Percentiles rank a stretch among this genome's conserved stretches.
These are phyloP conservation scores for Claviceps sp. DNA, from an alignment of 2,329 filamentous ascomycete genomes.

Conservation along the genomic window DNA sequence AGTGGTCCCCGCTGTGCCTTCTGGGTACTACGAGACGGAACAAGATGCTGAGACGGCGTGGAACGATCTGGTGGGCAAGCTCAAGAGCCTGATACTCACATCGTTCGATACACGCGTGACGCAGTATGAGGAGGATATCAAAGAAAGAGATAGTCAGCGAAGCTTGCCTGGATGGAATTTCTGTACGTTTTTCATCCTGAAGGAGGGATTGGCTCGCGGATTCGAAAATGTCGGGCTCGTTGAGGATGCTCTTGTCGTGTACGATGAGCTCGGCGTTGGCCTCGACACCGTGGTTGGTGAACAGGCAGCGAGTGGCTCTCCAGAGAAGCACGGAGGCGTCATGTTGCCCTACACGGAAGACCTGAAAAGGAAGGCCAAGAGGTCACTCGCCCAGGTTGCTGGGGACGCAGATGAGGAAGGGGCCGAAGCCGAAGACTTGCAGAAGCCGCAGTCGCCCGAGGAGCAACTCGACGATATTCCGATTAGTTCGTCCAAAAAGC, in stretches of 20 bases:
- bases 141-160: slow-evolving; percentile 80
- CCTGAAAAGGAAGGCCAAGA: slow-evolving; percentile 46
- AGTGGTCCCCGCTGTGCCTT: slow-evolving; percentile 48
- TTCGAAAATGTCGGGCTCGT: slow-evolving; percentile 94
- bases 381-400: slow-evolving; percentile 29
- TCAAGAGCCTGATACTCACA: slow-evolving; percentile 74
- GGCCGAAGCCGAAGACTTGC: slow-evolving; percentile 36
- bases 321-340: slow-evolving; percentile 55
- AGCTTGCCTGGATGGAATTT: slow-evolving; percentile 95
- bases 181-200: slow-evolving; percentile 96
- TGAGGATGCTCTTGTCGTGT: slow-evolving; percentile 86
- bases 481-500: slow-evolving; percentile 54
- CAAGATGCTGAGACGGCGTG: slow-evolving; percentile 73
- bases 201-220: slow-evolving; percentile 83
- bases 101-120: slow-evolving; percentile 84
- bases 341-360: slow-evolving; percentile 64
- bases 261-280: slow-evolving; percentile 84
- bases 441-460: slow-evolving; percentile 25
- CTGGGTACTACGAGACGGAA: slow-evolving; percentile 54
- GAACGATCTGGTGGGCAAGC: slow-evolving; percentile 69
- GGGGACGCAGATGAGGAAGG: slow-evolving; percentile 22
- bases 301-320: slow-evolving; percentile 44
- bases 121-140: slow-evolving; percentile 95
- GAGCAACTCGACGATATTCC: slow-evolving; percentile 42
- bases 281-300: slow-evolving; percentile 73